phyloP scores from a whole-genome alignment of 139 green algal genomes.

The Picochlorum sp. region DNA sequence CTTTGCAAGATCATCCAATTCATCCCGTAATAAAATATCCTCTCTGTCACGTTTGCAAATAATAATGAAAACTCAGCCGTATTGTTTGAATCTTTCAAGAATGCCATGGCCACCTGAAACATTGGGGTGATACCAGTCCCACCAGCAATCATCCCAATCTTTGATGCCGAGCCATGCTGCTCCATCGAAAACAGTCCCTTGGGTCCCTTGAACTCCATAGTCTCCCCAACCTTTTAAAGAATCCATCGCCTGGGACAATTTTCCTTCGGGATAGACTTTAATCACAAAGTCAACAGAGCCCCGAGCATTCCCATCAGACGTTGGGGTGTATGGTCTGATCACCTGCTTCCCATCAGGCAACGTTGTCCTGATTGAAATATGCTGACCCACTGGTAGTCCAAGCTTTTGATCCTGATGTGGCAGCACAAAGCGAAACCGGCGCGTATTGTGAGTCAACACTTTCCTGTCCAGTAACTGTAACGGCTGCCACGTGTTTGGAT shows the following conservation, averaged over 20 bases:
- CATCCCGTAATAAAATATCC: conserved; percentile 80
- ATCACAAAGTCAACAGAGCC: conserved; percentile 79
- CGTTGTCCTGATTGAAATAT: conserved; percentile 62
- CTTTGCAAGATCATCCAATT: conserved; percentile 46
- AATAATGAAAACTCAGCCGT: conserved; percentile 57
- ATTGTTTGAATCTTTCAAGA: conserved; percentile 67
- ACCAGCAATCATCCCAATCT: conserved; percentile 87
- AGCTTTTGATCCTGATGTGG: conserved; percentile 49
- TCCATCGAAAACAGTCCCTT: conserved; percentile 73
- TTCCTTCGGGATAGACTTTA: conserved; percentile 80
- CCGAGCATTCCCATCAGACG: conserved; percentile 44
- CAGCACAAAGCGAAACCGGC: conserved; percentile 57
- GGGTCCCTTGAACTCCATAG: conserved; percentile 78
- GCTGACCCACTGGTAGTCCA: conserved; percentile 74
- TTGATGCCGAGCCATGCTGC: conserved; percentile 49
- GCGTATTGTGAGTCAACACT: conserved; percentile 39
- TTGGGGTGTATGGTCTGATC: conserved; percentile 68
- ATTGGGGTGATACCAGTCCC: conserved; percentile 94
- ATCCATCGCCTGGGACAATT: conserved; percentile 79
- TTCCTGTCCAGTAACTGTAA: conserved; percentile 36
- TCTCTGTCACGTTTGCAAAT: conserved; percentile 79
- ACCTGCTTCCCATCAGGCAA: conserved; percentile 50
- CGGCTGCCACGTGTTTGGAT: conserved; percentile 30
- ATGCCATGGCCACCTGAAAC: conserved; percentile 58
- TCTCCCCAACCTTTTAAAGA: conserved; percentile 64